Percentiles rank a stretch among this genome's conserved stretches.
Evolutionary conservation across 192 early-diverging fungal genomes (phyloP).

Genomic region (Coemansia sp.): DNA sequence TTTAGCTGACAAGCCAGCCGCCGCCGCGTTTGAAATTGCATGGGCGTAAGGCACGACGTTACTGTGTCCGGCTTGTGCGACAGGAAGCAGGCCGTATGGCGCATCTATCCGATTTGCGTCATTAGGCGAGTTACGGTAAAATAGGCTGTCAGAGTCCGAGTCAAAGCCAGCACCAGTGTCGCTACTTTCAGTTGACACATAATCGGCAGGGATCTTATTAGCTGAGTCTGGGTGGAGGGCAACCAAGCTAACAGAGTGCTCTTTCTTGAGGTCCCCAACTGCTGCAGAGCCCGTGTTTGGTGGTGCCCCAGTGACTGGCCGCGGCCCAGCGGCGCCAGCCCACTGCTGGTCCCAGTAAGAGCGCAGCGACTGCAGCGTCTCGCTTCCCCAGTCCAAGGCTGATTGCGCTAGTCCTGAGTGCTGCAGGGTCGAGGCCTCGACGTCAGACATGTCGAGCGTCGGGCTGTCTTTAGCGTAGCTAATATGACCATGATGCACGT

Average conservation of each 20-base stretch:
- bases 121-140: constrained; percentile 25
- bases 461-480: constrained; percentile 3
- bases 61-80: neutral
- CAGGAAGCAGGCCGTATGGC: constrained; percentile 32
- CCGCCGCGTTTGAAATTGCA: neutral
- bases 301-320: neutral
- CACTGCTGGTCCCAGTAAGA: constrained; percentile 44
- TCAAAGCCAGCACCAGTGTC: neutral
- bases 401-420: constrained; percentile 26
- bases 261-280: neutral
- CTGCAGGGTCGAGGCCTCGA: constrained; percentile 4
- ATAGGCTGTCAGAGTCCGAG: constrained; percentile 29
- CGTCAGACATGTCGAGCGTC: neutral
- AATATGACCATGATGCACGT: neutral
- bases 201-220: neutral
- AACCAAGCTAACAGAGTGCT: neutral
- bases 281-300: neutral
- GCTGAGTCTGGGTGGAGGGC: neutral
- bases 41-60: neutral
- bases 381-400: constrained; percentile 48
- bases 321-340: neutral
- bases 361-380: constrained; percentile 41
- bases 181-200: neutral
- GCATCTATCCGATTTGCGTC: constrained; percentile 23
- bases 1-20: neutral